These are phyloP conservation scores for Phytopythium chamaehyphon DNA, from an alignment of 352 stramenopile species.

Conservation along the genomic window DNA sequence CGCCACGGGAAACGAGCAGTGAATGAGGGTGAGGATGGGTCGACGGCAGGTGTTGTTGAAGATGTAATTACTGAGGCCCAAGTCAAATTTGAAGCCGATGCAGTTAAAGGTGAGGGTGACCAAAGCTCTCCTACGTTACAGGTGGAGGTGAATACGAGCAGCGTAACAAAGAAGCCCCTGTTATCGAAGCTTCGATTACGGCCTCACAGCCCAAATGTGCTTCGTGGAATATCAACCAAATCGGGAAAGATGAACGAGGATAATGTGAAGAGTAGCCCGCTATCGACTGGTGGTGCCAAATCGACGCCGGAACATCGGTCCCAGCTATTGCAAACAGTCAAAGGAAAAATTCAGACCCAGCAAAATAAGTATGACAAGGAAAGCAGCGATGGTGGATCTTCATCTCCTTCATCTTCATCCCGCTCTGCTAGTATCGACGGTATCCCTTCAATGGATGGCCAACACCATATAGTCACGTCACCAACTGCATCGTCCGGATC, in stretches of 20 bases:
- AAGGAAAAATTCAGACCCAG: constrained; percentile 3
- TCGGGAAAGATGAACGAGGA: background rate
- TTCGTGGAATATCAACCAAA: constrained; percentile 8
- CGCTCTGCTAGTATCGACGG: constrained; percentile 1
- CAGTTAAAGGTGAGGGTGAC: background rate
- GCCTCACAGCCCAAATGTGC: constrained; percentile 34
- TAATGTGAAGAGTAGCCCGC: background rate
- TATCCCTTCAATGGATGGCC: constrained; percentile 9
- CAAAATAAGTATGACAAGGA: constrained; percentile 8
- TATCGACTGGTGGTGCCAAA: background rate
- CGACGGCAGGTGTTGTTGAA: background rate
- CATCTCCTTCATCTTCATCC: constrained; percentile 1
- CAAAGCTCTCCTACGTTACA: background rate
- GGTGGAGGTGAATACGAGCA: background rate
- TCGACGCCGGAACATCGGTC: background rate
- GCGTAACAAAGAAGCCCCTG: constrained; percentile 33
- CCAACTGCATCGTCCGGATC: constrained; percentile 5
- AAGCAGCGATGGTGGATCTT: background rate
- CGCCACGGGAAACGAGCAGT: background rate
- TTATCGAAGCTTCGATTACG: constrained; percentile 50
- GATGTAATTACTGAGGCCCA: background rate
- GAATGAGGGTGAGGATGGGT: background rate
- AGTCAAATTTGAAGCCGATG: background rate
- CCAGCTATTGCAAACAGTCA: constrained; percentile 8
- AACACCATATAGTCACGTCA: constrained; percentile 7